Percentiles rank a stretch among this genome's conserved stretches.
Conservation (phyloP, 192 early-diverging fungal species). For the Umbelopsis isabellina region DNA sequence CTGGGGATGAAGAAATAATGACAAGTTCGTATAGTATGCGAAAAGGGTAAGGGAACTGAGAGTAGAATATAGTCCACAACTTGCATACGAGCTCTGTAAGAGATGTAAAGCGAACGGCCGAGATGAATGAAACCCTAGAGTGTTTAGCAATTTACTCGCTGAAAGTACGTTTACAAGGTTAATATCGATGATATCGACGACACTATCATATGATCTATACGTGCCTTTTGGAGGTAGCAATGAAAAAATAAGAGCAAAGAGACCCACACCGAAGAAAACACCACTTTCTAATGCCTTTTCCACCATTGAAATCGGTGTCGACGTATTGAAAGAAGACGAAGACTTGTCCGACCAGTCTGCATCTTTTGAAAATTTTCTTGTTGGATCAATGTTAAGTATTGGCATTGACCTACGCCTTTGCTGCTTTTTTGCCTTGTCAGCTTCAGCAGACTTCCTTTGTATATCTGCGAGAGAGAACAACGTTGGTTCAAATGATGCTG, state of each 20-base stretch:
- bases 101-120: slow-evolving; percentile 37
- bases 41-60: slow-evolving; percentile 29
- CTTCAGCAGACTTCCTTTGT: neutral
- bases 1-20: slow-evolving; percentile 33
- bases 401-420: slow-evolving; percentile 18
- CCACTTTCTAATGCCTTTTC: slow-evolving; percentile 32
- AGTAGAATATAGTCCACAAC: slow-evolving; percentile 29
- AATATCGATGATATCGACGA: neutral
- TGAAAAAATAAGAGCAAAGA: slow-evolving; percentile 42
- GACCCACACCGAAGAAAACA: slow-evolving; percentile 41
- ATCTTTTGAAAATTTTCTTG: neutral
- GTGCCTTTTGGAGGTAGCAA: slow-evolving; percentile 40
- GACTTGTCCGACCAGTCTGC: neutral
- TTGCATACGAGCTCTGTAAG: slow-evolving; percentile 32
- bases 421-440: neutral
- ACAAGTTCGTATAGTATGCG: slow-evolving; percentile 40
- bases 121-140: slow-evolving; percentile 40
- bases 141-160: slow-evolving; percentile 36
- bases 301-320: neutral
- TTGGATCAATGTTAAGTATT: neutral
- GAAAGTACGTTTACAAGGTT: neutral
- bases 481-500: neutral
- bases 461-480: neutral
- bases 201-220: neutral
- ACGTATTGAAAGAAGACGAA: neutral